Percentiles rank a stretch among this genome's conserved stretches.
These are phyloP conservation scores for Lactarius psammicola DNA, from an alignment of 768 basidiomycete genomes.

Conservation along the genomic window DNA sequence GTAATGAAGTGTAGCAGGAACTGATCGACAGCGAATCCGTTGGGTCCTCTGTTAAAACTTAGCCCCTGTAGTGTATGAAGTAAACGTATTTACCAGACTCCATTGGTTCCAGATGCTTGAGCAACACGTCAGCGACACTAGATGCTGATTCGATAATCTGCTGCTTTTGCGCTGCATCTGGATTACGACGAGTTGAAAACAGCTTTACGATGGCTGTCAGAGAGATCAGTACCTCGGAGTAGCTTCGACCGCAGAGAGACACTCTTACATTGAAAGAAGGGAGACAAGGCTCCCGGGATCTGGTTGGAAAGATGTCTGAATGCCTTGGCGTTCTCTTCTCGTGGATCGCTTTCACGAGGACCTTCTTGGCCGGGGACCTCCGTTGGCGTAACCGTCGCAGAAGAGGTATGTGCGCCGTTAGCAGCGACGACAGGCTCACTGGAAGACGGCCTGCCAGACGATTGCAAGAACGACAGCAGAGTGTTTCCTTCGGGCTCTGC, in stretches of 20 bases:
- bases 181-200: conserved; percentile 77
- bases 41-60: conserved; percentile 25
- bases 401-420: conserved; percentile 29
- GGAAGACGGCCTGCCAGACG: conserved; percentile 43
- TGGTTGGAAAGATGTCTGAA: conserved; percentile 79
- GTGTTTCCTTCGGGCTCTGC: conserved; percentile 42
- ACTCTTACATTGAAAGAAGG: conserved; percentile 80
- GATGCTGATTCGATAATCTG: conserved; percentile 70
- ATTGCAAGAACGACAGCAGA: conserved; percentile 47
- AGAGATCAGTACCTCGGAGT: conserved; percentile 10
- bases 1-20: conserved; percentile 54
- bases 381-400: conserved; percentile 27
- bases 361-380: conserved; percentile 30
- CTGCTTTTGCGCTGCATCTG: conserved; percentile 71
- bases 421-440: conserved; percentile 23
- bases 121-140: conserved; percentile 68
- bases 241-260: background rate
- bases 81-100: conserved; percentile 48
- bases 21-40: conserved; percentile 45
- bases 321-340: conserved; percentile 68
- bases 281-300: conserved; percentile 68
- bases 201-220: conserved; percentile 77
- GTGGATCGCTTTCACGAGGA: conserved; percentile 44
- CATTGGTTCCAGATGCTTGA: conserved; percentile 61
- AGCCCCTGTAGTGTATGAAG: background rate